A percentile compares a stretch with the other conserved stretches of the same genome.
phyloP scores from a whole-genome alignment of 306 rosid species.

The Canavalia gladiata region DNA sequence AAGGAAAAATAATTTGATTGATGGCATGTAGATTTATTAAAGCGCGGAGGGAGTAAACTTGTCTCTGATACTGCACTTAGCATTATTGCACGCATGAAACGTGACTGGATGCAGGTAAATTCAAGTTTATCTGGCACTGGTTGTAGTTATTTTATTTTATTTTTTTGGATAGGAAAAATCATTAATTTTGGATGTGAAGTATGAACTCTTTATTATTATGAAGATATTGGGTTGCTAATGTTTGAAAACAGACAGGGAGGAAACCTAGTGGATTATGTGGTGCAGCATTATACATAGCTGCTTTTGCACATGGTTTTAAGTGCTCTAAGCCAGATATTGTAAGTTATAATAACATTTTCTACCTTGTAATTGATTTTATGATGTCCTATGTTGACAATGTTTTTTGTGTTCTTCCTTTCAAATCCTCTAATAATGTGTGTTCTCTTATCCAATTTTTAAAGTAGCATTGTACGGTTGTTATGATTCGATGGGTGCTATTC shows the following conservation, averaged over 20 bases:
- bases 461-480: no score
- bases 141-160: background rate
- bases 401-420: no score
- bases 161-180: background rate
- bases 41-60: slow-evolving; percentile 50
- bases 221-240: slow-evolving; percentile 28
- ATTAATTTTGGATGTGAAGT: slow-evolving; percentile 13
- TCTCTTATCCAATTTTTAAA: no score
- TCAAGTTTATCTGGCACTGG: slow-evolving; percentile 19
- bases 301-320: slow-evolving; percentile 75
- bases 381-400: background rate
- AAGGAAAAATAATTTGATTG: slow-evolving; percentile 23
- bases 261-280: slow-evolving; percentile 93
- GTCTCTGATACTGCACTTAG: slow-evolving; percentile 75
- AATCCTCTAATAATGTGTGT: no score
- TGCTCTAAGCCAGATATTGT: slow-evolving; percentile 78
- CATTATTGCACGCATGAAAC: slow-evolving; percentile 86
- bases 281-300: slow-evolving; percentile 86
- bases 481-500: no score
- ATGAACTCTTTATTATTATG: background rate
- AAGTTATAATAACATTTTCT: slow-evolving; percentile 53
- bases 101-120: slow-evolving; percentile 94
- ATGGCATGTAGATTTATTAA: slow-evolving; percentile 50
- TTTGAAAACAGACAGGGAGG: slow-evolving; percentile 82
- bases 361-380: slow-evolving; percentile 19